phyloP scores from a whole-genome alignment of 2,329 filamentous ascomycete genomes.

The Diaporthe sp. region DNA sequence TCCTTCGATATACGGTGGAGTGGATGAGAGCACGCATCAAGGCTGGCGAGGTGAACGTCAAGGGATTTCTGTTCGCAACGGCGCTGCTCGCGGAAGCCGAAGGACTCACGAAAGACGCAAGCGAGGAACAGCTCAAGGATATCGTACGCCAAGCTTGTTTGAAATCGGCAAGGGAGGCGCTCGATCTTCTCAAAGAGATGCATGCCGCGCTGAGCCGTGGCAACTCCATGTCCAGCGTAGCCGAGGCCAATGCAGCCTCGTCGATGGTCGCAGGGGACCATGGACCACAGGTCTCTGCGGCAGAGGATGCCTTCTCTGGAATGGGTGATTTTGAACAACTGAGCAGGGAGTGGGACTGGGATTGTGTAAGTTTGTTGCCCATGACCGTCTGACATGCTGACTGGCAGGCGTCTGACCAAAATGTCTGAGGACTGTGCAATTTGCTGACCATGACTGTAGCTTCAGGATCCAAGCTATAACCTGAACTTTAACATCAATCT shows the following conservation, averaged over 20 bases:
- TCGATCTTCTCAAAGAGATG: constrained; percentile 53
- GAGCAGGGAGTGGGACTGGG: constrained; percentile 44
- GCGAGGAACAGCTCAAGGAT: constrained; percentile 51
- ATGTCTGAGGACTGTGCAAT: neutral
- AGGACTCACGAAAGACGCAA: constrained; percentile 54
- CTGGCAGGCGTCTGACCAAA: neutral
- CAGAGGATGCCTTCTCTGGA: neutral
- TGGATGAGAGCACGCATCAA: constrained; percentile 59
- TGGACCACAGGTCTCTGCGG: neutral
- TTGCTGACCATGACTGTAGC: constrained; percentile 33
- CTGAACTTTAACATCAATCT: constrained; percentile 44
- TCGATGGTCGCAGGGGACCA: constrained; percentile 9
- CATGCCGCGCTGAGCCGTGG: constrained; percentile 41
- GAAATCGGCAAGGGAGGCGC: constrained; percentile 51
- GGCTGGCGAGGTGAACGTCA: constrained; percentile 68
- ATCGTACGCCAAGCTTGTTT: constrained; percentile 56
- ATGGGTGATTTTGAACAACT: constrained; percentile 31
- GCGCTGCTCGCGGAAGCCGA: constrained; percentile 59
- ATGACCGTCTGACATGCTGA: neutral
- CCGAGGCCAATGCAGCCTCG: neutral
- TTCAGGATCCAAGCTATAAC: constrained; percentile 44
- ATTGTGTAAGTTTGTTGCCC: constrained; percentile 42
- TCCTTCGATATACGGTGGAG: constrained; percentile 56
- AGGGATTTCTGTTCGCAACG: constrained; percentile 61
- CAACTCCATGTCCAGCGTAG: neutral